A percentile compares a stretch with the other conserved stretches of the same genome.
Evolutionary conservation across 768 basidiomycete genomes (phyloP).

Genomic region (Ramaria sp.): DNA sequence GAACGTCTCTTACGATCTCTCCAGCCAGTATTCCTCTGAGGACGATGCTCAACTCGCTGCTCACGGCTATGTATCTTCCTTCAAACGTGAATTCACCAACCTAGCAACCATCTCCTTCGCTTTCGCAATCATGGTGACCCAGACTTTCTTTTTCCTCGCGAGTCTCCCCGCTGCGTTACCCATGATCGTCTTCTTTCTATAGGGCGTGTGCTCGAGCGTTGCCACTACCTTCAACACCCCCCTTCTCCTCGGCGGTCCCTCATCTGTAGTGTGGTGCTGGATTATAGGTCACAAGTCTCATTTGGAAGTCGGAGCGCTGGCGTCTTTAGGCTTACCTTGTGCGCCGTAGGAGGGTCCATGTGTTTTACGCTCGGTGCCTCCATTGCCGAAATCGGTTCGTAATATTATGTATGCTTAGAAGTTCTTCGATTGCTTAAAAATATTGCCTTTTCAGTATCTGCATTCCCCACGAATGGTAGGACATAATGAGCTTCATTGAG

Average conservation of each 20-base stretch:
- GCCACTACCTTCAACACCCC: slow-evolving; percentile 75
- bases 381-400: slow-evolving; percentile 51
- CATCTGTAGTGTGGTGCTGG: slow-evolving; percentile 69
- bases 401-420: slow-evolving; percentile 12
- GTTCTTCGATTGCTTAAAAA: slow-evolving; percentile 9
- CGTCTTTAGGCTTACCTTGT: neutral
- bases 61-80: slow-evolving; percentile 43
- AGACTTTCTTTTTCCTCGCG: neutral
- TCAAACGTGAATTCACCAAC: slow-evolving; percentile 78
- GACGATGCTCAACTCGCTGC: slow-evolving; percentile 9
- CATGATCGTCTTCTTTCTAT: slow-evolving; percentile 56
- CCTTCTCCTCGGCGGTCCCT: slow-evolving; percentile 54
- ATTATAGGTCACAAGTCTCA: slow-evolving; percentile 32
- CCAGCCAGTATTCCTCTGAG: neutral
- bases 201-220: slow-evolving; percentile 71
- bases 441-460: slow-evolving; percentile 19
- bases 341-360: slow-evolving; percentile 37
- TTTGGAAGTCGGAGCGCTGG: neutral
- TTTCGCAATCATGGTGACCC: slow-evolving; percentile 12
- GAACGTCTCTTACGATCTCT: neutral
- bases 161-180: neutral
- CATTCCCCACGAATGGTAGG: slow-evolving; percentile 24
- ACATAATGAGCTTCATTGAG: too few species aligned
- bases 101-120: slow-evolving; percentile 38
- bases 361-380: slow-evolving; percentile 54